Evolutionary conservation across 2,329 filamentous ascomycete species (phyloP).

Genomic region (Venturia carpophila): DNA sequence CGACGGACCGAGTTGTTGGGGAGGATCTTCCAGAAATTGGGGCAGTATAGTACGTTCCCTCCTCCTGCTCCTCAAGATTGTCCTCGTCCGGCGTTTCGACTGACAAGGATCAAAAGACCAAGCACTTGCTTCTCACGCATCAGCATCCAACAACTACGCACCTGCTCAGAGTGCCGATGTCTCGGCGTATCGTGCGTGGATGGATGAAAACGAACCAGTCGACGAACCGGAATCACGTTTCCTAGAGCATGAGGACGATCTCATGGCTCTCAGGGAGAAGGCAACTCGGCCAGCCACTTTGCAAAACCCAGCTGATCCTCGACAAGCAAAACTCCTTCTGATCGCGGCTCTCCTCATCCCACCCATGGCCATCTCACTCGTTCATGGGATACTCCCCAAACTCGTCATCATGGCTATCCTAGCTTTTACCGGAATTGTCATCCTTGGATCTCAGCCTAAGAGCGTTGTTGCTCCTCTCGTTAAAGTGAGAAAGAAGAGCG

Average conservation of each 20-base stretch:
- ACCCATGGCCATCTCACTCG: not conserved
- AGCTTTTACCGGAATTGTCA: not conserved
- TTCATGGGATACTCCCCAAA: constrained; percentile 5
- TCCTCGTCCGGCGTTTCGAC: not conserved
- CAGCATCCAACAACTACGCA: constrained; percentile 44
- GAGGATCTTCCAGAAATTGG: constrained; percentile 57
- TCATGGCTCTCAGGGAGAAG: constrained; percentile 33
- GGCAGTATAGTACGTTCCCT: constrained; percentile 56
- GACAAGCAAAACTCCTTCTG: not conserved
- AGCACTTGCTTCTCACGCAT: constrained; percentile 51
- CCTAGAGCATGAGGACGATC: constrained; percentile 46
- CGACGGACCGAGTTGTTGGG: constrained; percentile 53
- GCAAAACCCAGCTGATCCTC: not conserved
- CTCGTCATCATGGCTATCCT: constrained; percentile 10
- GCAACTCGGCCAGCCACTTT: not conserved
- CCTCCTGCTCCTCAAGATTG: too few species aligned
- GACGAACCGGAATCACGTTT: constrained; percentile 54
- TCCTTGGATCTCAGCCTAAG: not conserved
- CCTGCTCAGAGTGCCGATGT: constrained; percentile 46
- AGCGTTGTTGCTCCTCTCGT: too few species aligned
- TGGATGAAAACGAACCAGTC: constrained; percentile 48
- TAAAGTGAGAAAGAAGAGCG: not conserved
- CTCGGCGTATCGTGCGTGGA: constrained; percentile 47
- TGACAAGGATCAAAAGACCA: constrained; percentile 38
- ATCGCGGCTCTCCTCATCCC: not conserved